These are phyloP conservation scores for Penicillium sp. DNA, from an alignment of 2,329 filamentous ascomycete species.

Conservation along the genomic window DNA sequence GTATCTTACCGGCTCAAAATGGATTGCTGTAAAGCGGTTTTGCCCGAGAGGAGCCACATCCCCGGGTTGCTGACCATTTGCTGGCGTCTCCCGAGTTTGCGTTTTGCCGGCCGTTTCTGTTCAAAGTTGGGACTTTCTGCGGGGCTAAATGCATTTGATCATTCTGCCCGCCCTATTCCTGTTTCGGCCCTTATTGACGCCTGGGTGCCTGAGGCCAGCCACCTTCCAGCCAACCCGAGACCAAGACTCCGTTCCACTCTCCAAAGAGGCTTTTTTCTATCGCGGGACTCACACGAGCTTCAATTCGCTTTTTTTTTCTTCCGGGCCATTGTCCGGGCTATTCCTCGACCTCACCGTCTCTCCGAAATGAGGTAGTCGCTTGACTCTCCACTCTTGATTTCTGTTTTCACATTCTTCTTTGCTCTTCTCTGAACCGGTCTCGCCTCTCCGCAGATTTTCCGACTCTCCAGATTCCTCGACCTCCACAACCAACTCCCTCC, in stretches of 20 bases:
- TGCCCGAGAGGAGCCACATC: constrained; percentile 2
- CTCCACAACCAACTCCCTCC: constrained; percentile 21
- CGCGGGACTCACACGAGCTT: constrained; percentile 37
- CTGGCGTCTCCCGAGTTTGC: background rate
- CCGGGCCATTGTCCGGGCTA: constrained; percentile 22
- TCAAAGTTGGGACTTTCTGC: background rate
- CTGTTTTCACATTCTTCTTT: background rate
- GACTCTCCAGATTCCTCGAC: constrained; percentile 27
- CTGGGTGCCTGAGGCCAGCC: constrained; percentile 25
- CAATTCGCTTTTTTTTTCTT: constrained; percentile 20
- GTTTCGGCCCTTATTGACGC: constrained; percentile 21
- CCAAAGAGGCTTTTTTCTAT: constrained; percentile 37
- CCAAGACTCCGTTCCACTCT: constrained; percentile 36
- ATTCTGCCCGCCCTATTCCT: constrained; percentile 22
- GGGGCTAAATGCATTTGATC: constrained; percentile 3
- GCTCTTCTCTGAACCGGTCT: constrained; percentile 18
- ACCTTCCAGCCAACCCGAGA: constrained; percentile 26
- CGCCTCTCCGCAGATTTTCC: constrained; percentile 33
- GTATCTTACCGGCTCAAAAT: constrained; percentile 2
- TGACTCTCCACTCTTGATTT: constrained; percentile 20
- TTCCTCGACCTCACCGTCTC: constrained; percentile 21
- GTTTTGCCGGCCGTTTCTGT: constrained; percentile 2
- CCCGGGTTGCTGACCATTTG: constrained; percentile 2
- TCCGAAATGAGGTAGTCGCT: constrained; percentile 38
- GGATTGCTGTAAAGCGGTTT: constrained; percentile 5